Conservation (phyloP, 148 eudicot species). For the Rhododendron kiyosumense region DNA sequence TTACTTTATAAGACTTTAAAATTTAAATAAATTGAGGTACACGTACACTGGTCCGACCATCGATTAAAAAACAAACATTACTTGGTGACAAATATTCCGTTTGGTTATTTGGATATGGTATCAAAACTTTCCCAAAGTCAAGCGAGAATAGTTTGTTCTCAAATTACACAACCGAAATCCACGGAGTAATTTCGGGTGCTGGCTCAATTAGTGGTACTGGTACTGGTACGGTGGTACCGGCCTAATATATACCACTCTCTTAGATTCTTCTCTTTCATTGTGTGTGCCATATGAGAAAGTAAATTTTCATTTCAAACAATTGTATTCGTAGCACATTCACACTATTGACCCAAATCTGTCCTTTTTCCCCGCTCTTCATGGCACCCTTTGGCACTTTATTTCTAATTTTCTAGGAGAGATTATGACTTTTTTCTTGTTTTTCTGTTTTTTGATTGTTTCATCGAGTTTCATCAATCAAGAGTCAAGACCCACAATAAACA, state of each 20-base stretch:
- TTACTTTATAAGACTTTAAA: too few relatives aligned
- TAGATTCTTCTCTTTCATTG: neutral
- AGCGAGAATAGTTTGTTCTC: neutral
- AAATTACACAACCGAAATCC: constrained; percentile 6
- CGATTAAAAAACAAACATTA: neutral
- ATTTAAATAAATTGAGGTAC: neutral
- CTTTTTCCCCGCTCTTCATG: neutral
- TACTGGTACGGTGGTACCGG: too few relatives aligned
- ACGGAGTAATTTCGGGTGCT: neutral
- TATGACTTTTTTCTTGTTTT: too few relatives aligned
- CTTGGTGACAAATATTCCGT: neutral
- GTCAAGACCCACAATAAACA: too few relatives aligned
- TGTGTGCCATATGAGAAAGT: neutral
- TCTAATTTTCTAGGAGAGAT: too few relatives aligned
- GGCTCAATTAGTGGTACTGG: neutral
- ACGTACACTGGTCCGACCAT: neutral
- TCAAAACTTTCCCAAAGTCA: neutral
- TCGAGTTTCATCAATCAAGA: too few relatives aligned
- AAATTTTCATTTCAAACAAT: neutral
- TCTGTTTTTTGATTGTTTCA: too few relatives aligned
- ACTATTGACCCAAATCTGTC: neutral
- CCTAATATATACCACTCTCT: neutral
- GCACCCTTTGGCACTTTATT: neutral
- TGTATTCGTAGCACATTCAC: neutral
- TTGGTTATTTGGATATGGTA: neutral